Base-by-base conservation (phyloP, 1,139 yeast species). In the Nakaseomyces delphensis region DNA sequence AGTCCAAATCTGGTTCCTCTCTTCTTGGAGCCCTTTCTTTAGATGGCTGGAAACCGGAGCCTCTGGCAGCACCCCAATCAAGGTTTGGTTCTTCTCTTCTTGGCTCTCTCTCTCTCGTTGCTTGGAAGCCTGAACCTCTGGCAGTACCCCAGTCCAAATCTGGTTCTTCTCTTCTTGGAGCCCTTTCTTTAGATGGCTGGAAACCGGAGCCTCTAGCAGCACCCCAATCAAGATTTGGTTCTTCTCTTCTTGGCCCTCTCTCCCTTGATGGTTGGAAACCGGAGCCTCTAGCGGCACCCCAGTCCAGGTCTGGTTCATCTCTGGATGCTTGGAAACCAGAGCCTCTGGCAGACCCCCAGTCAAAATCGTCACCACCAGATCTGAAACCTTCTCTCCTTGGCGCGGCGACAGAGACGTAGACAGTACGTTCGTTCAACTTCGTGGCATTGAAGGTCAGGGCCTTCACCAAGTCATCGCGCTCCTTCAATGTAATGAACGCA, bases 341-440 rank as follows among this genome's bases (percentile, higher is more conserved):
- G 42, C 55, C 56, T 67, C 82, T 70, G 20, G 77, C 76, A 27
- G 43, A 37, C 40, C 48, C 51, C 57, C 53, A 55, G 35, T 59
- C 58, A 30, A 51, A 49, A 36, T 53, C 54, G 28, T 48, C 57
- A 16, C 73, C 72, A 25, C 63, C 59, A 45, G 69, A 57, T 64
- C 78, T 64, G 43, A 63, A 68, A 39, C 70, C 74, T 43, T 67
- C 73, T 55, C 70, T 78, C 54, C 76, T 80, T 48, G 94, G 94
- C 46, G 94, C 96, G 41, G 97, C 96, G 45, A 91, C 97, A 52
- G 79, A 77, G 44, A 93, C 85, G 53, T 77, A 84, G 49, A 86
- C 76, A 55, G 78, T 77, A 68, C 95, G 80, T 44, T 87, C 93
- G 47, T 74, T 74, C 57, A 85, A 70, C 49, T 75, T 79, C 44